Evolutionary conservation across 164 flowering plant species (phyloP), one percentile per base, ranked within the genome.

Genomic region (Vitis rotundifolia): DNA sequence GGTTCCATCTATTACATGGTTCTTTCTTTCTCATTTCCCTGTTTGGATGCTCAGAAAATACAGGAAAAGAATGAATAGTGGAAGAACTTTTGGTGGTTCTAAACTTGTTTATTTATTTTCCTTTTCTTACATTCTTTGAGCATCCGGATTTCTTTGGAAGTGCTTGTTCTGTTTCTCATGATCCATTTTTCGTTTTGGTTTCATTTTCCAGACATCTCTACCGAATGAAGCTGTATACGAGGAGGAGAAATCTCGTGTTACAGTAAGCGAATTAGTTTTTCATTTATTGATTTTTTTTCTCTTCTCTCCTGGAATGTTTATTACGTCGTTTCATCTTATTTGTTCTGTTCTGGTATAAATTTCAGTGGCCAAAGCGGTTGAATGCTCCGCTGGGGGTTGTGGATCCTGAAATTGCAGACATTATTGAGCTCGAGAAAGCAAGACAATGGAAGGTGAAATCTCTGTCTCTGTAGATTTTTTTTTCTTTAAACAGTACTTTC

Each of bases 321-420:
- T 31, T 31, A 19, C 1, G 37, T 31, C 37, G 37, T 31, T 31
- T 31, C 37, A 31, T 1, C 37, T 31, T 31, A 31, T 31, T 31
- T 31, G 37, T 31, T 31, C 37, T 31, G 37, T 31, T 31, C 6
- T 31, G 5, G 37, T 31, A 31, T 31, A 31, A 31, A 31, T 31
- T 31, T 31, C 97, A 96, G 98, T 96, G 99, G 99, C 91, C 96
- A 2, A 96, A 92, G 79, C 99, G 93, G 74, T 72, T 96, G 76
- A 96, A 96, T 80, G 89, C 89, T 51, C 86, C 99, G 1, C 85
- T 96, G 3, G 91, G 86, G 74, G 94, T 37, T 0, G 86, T 93
- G 16, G 99, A 96, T 77, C 99, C 98, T 1, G 98, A 91, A 77
- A 89, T 96, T 70, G 91, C 97, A 13, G 85, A 96, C 76, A 96